A percentile compares a stretch with the other conserved stretches of the same genome.
These are phyloP conservation scores for Xylaria multiplex DNA, from an alignment of 2,329 filamentous ascomycete genomes.

Conservation along the genomic window DNA sequence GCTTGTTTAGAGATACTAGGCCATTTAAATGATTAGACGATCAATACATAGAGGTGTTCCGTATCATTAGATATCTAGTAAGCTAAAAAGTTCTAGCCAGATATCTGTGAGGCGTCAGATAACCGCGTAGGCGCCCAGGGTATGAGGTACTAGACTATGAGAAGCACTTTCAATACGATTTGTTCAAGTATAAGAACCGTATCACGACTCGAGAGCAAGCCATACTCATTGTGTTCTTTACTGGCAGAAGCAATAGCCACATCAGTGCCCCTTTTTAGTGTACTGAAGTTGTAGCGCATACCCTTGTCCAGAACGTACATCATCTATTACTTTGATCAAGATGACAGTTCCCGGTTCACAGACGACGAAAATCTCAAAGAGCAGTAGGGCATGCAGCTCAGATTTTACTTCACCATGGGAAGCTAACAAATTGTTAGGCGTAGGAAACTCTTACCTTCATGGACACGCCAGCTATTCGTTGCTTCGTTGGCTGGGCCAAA, in stretches of 20 bases:
- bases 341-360: neutral
- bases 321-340: neutral
- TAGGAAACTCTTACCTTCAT: neutral
- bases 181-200: neutral
- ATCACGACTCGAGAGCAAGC: neutral
- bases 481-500: constrained; percentile 1
- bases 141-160: neutral
- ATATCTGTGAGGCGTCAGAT: neutral
- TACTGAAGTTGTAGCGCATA: neutral
- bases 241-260: neutral
- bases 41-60: neutral
- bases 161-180: neutral
- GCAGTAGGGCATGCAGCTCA: neutral
- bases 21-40: neutral
- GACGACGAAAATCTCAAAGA: neutral
- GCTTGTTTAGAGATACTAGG: neutral
- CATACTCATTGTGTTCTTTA: neutral
- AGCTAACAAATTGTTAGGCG: neutral
- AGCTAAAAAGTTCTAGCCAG: neutral
- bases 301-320: too few relatives aligned
- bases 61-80: neutral
- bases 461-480: neutral
- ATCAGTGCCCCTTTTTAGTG: neutral
- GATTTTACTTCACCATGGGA: neutral
- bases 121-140: neutral